These are phyloP conservation scores for Alternaria conjuncta DNA, from an alignment of 2,329 filamentous ascomycete genomes.

Conservation along the genomic window DNA sequence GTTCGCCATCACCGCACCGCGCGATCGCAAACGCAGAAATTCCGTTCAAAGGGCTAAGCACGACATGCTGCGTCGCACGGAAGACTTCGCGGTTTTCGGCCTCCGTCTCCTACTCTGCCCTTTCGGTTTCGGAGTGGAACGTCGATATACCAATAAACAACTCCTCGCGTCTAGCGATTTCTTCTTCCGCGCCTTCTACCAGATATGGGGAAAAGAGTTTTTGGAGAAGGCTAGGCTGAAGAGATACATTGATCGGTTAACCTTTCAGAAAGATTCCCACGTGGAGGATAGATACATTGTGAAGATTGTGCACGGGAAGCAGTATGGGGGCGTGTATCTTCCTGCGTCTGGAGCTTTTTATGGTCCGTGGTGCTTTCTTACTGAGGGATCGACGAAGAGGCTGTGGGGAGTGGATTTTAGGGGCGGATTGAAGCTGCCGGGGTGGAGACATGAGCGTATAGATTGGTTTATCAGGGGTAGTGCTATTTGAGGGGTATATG, in stretches of 20 bases:
- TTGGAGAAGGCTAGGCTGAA: neutral
- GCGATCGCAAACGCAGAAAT: neutral
- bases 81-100: neutral
- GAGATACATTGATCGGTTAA: neutral
- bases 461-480: neutral
- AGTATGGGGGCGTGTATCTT: neutral
- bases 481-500: neutral
- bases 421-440: neutral
- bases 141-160: neutral
- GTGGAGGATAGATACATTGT: neutral
- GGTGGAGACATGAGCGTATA: too few species aligned
- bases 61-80: neutral
- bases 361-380: neutral
- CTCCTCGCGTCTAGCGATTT: neutral
- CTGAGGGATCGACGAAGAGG: neutral
- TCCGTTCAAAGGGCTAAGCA: neutral
- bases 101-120: neutral
- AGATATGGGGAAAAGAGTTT: neutral
- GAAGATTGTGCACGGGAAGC: neutral
- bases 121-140: neutral
- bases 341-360: neutral
- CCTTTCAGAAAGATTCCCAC: neutral
- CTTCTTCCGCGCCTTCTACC: neutral
- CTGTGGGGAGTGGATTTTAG: neutral
- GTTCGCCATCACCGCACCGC: neutral